phyloP scores from a whole-genome alignment of 306 rosid species.

The Fagus sylvatica region DNA sequence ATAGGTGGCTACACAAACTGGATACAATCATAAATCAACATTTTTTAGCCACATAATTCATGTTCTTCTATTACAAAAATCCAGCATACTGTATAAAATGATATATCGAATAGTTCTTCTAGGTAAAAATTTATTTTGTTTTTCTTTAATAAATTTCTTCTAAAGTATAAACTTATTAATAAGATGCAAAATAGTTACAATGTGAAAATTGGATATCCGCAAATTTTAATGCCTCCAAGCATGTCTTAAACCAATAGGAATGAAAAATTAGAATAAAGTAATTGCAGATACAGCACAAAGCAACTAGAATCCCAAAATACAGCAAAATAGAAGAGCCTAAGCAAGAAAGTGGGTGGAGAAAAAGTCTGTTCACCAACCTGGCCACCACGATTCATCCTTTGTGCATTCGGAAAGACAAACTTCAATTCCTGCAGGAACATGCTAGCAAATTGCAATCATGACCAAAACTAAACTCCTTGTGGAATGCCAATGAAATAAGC shows the following conservation, averaged over 20 bases:
- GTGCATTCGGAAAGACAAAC: conserved; percentile 83
- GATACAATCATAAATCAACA: no score
- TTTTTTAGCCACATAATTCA: no score
- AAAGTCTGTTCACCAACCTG: conserved; percentile 56
- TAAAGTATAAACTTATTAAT: not conserved
- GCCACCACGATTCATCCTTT: conserved; percentile 91
- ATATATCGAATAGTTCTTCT: no score
- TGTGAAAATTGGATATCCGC: not conserved
- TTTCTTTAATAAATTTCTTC: not conserved
- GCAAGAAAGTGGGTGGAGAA: not conserved
- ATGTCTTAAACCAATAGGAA: not conserved
- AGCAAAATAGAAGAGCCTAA: not conserved
- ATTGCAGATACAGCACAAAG: not conserved
- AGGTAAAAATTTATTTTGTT: no score
- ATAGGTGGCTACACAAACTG: no score
- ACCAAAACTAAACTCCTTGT: not conserved
- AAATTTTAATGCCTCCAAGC: not conserved
- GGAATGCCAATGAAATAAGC: not conserved
- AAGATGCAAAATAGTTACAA: not conserved
- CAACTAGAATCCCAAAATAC: not conserved
- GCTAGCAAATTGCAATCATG: conserved; percentile 10
- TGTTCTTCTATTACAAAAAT: no score
- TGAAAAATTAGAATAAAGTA: not conserved
- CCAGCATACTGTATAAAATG: no score
- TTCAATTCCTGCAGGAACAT: conserved; percentile 67